A percentile compares a stretch with the other conserved stretches of the same genome.
Evolutionary conservation across 805 yeast genomes (phyloP).

Genomic region (Lachancea sp.): DNA sequence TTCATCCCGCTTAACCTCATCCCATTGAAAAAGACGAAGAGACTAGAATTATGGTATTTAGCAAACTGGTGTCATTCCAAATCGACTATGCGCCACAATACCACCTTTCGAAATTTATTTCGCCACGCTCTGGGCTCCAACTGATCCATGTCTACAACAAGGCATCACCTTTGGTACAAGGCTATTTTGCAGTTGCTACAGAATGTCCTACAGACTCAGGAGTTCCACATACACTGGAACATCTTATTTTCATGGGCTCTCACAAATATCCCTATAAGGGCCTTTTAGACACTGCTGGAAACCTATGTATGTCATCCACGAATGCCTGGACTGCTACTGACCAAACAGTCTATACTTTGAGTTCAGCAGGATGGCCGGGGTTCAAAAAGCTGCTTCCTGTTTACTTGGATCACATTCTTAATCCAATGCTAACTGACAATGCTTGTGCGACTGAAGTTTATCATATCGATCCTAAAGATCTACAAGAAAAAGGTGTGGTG

Average conservation of each 20-base stretch:
- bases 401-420: constrained; percentile 77
- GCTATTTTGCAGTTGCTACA: constrained; percentile 94
- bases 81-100: constrained; percentile 70
- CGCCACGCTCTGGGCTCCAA: constrained; percentile 76
- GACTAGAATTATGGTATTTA: constrained; percentile 38
- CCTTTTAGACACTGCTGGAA: constrained; percentile 77
- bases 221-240: constrained; percentile 93
- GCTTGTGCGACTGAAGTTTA: constrained; percentile 93
- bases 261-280: constrained; percentile 87
- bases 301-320: constrained; percentile 74
- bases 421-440: constrained; percentile 82
- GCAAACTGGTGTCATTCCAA: constrained; percentile 45
- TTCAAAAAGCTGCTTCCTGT: constrained; percentile 78
- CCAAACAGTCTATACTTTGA: constrained; percentile 86
- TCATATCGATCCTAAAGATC: constrained; percentile 82
- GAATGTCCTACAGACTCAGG: constrained; percentile 86
- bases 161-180: constrained; percentile 82
- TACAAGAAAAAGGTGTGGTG: constrained; percentile 89
- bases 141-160: constrained; percentile 62
- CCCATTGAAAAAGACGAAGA: too few relatives aligned
- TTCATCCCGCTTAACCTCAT: too few relatives aligned
- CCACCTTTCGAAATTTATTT: constrained; percentile 65
- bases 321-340: constrained; percentile 98
- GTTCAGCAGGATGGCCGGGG: constrained; percentile 96
- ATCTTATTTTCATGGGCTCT: constrained; percentile 91